These are phyloP conservation scores for Tulasnella sp. DNA, from an alignment of 768 basidiomycete genomes.

Conservation along the genomic window DNA sequence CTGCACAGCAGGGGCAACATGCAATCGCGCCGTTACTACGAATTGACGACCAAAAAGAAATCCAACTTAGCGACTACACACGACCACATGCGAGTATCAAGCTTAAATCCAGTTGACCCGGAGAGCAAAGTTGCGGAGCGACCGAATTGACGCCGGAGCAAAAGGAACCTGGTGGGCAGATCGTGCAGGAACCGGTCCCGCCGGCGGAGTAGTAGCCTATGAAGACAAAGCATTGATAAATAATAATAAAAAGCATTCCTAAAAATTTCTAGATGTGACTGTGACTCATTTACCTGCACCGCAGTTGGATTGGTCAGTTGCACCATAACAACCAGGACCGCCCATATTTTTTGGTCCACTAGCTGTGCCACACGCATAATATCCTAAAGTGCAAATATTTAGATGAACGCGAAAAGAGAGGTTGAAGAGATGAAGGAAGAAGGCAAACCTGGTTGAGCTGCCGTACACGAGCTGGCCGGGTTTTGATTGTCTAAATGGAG, in stretches of 20 bases:
- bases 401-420: not conserved
- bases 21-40: not conserved
- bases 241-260: too few relatives aligned
- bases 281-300: not conserved
- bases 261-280: not conserved
- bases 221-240: too few relatives aligned
- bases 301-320: not conserved
- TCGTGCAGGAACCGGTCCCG: not conserved
- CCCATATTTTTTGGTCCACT: too few relatives aligned
- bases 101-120: constrained; percentile 1
- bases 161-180: not conserved
- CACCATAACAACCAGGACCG: not conserved
- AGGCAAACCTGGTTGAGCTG: not conserved
- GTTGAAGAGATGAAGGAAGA: not conserved
- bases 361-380: not conserved
- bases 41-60: too few relatives aligned
- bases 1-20: constrained; percentile 13
- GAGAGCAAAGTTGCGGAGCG: not conserved
- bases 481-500: too few relatives aligned
- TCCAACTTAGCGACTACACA: not conserved
- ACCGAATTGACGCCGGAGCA: not conserved
- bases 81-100: not conserved
- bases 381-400: not conserved
- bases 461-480: not conserved
- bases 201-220: not conserved